Evolutionary conservation across 371 early-diverging fungal species (phyloP), one percentile per base, ranked within the genome.

Genomic region (Zychaea mexicana): DNA sequence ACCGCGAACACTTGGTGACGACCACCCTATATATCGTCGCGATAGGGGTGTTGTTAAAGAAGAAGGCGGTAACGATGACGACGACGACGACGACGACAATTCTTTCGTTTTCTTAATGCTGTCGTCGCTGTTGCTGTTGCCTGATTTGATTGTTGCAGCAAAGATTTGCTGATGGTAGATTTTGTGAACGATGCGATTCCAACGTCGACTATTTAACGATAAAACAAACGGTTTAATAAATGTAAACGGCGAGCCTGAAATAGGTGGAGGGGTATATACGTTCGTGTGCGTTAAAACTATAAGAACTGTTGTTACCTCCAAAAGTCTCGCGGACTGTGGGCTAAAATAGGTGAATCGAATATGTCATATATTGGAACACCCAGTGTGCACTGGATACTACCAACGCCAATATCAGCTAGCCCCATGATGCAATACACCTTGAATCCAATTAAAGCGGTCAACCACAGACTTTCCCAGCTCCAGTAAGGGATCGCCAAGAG

Each of bases 161-260:
- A 72, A 74, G 4, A 78, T 49, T 39, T 64, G 62, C 15, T 49
- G 27, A 59, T 79, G 76, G 6, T 76, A 54, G 8, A 70, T n/a
- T n/a, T 72, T 76, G 26, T 66, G 74, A n/a, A 79, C 65, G 22
- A 68, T 55, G 53, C 46, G 70, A 59, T 79, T 79, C 79, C 79
- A 76, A 42, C 79, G 68, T 39, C 72, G 66, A 57, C 76, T 74
- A 65, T 12, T 31, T 26, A n/a, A n/a, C 8, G 36, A 36, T 36
- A 36, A 10, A 12, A 42, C 4, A 42, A 42, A 42, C n/a, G n/a
- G n/a, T n/a, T n/a, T n/a, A n/a, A n/a, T n/a, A 42, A 15, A 42
- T 7, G 6, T 7, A 42, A 2, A 42, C 13, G 42, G 42, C n/a
- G 13, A 42, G 42, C 15, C n/a, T n/a, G 7, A 42, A 42, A 42